Evolutionary conservation across 2,329 filamentous ascomycete genomes (phyloP).

Genomic region (Monosporascus sp.): DNA sequence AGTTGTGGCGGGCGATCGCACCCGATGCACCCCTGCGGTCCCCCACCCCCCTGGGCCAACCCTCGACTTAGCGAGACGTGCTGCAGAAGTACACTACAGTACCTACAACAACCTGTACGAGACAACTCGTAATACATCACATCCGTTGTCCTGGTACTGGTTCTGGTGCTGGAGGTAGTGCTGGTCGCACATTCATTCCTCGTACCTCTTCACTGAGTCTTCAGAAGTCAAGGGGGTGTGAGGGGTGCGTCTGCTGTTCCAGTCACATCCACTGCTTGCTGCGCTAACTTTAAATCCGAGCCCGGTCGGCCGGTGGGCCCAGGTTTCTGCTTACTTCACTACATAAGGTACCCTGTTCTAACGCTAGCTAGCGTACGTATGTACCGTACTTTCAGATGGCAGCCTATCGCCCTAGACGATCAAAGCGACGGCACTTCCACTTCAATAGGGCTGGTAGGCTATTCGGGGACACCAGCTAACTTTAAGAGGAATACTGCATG

Average conservation of each 20-base stretch:
- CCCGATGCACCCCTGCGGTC: neutral
- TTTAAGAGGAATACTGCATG: neutral
- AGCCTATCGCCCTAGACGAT: neutral
- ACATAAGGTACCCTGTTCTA: too few relatives aligned
- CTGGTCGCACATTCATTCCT: neutral
- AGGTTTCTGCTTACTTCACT: too few relatives aligned
- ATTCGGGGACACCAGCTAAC: constrained; percentile 6
- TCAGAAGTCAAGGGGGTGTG: neutral
- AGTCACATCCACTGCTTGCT: neutral
- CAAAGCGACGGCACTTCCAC: constrained; percentile 3
- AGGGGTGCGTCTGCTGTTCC: neutral
- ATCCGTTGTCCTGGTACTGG: neutral
- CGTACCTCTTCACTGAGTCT: neutral
- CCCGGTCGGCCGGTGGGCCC: too few relatives aligned
- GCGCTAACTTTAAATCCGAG: neutral
- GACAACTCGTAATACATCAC: too few relatives aligned
- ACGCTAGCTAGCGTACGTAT: neutral
- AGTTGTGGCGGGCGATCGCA: neutral
- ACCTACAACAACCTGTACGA: neutral
- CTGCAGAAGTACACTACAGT: neutral
- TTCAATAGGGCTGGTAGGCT: constrained; percentile 16
- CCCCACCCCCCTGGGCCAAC: neutral
- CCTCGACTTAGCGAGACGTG: neutral
- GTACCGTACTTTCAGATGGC: neutral
- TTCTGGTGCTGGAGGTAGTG: too few relatives aligned